Evolutionary conservation across 768 basidiomycete genomes (phyloP), one percentile per base, ranked within the genome.

Genomic region (Tephrocybe sp.): DNA sequence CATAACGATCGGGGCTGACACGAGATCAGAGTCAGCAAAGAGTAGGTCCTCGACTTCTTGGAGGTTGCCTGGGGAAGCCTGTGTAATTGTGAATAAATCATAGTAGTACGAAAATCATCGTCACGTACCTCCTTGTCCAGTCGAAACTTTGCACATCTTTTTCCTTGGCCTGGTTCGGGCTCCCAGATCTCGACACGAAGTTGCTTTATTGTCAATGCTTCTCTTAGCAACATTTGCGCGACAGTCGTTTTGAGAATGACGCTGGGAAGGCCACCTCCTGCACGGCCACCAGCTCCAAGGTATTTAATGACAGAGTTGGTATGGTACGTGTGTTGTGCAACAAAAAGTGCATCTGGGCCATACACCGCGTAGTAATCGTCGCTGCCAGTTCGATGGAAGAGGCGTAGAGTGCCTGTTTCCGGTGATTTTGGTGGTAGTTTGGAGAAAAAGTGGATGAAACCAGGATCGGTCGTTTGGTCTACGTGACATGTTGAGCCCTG

Each of bases 271-370:
- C 83, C 82, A 0, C 73, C n/a, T n/a, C n/a, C 77, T 0, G 71
- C 63, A 55, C 74, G 77, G 24, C 82, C 82, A 0, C 79, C 80
- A 0, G 69, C 62, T 5, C 95, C 95, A 34, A 97, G 82, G 63
- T 91, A 88, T 67, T 95, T 95, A 67, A 99, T 77, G 50, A 97
- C 94, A 1, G 91, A 86, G 59, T 91, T 88, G 2, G 97, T 99
- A 48, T 81, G 86, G 58, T 82, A 93, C 45, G 89, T 83, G 57
- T 91, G 78, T 16, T 82, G 74, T 4, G 95, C 94, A 54, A 95
- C 82, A 56, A 83, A 92, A n/a, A 81, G 71, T 0, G 95, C 95
- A 65, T 97, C 94, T 4, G 80, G 69, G 0, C 93, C 94, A 61
- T 97, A 92, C 1, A 84, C 86, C n/a, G 85, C 82, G 70, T 91